Evolutionary conservation across 1,139 yeast genomes (phyloP), one percentile per base, ranked within the genome.

Genomic region (Entelexis sorbosivorans): DNA sequence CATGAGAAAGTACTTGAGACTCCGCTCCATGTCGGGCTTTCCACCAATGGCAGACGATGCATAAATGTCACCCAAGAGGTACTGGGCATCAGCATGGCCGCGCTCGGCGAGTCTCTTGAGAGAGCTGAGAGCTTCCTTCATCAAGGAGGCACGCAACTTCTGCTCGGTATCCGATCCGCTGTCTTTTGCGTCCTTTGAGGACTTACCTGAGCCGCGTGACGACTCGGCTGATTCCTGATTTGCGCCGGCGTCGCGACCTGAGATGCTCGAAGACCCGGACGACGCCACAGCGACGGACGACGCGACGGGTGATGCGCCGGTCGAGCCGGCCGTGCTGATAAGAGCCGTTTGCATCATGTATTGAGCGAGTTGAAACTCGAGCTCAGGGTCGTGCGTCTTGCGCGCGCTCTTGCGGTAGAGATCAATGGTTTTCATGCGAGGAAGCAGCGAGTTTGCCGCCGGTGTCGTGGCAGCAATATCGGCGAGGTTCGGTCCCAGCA

Each of bases 71-170:
- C 81, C 98, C 39, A 91, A 70, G 36, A 89, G 73, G 64, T 89
- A 91, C 65, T 89, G 97, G 0, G 97, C 95, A 55, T 89, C 96
- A 3, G 82, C 76, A 61, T 81, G 83, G 5, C 96, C 95, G 58
- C 82, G 78, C 57, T 85, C 93, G 20, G 89, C 73, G 40, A 91
- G 73, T 61, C 79, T 79, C 58, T 79, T 81, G 58, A 91, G 72
- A 58, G 84, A 81, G 53, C 73, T 73, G 36, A 77, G 71, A 0
- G 96, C 93, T 63, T 91, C 96, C 61, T 83, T 83, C 43, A 88
- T 62, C 45, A 70, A 24, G 5, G 22, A 34, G 20, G 31, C 34
- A 31, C 42, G 48, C 42, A 35, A 14, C 29, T 14, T 14, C 35
- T 32, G 35, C 35, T 45, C 42, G 3, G 40, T 45, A 5, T 35